Percentiles rank a stretch among this genome's conserved stretches.
Evolutionary conservation across 2,329 filamentous ascomycete species (phyloP).

Genomic region (Colletotrichum kahawae): DNA sequence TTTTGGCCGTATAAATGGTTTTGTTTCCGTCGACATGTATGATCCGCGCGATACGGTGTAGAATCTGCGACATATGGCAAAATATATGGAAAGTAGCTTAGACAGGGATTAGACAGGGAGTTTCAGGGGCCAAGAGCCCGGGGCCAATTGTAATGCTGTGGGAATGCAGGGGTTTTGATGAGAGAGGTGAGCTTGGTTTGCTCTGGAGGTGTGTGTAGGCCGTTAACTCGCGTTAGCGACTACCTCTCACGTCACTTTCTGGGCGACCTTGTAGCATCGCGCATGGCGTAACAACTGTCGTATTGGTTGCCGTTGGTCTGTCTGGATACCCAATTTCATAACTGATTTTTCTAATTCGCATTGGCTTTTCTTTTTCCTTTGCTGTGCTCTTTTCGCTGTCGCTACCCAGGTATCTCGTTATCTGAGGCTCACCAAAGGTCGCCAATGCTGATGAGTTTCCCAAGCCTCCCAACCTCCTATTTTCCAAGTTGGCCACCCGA

Average conservation of each 20-base stretch:
- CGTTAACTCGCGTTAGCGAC: conserved; percentile 30
- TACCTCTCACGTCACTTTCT: conserved; percentile 1
- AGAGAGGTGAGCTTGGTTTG: conserved; percentile 7
- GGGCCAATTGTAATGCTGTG: conserved; percentile 15
- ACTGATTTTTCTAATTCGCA: background rate
- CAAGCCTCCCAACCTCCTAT: conserved; percentile 22
- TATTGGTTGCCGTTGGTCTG: background rate
- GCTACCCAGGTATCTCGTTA: conserved; percentile 22
- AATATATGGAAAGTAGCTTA: conserved; percentile 8
- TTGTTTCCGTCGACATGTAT: background rate
- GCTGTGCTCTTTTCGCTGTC: background rate
- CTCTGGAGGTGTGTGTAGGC: conserved; percentile 18
- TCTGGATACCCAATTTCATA: conserved; percentile 14
- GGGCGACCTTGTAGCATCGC: background rate
- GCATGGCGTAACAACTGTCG: background rate
- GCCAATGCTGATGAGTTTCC: conserved; percentile 14
- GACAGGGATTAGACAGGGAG: conserved; percentile 20
- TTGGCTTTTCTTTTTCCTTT: background rate
- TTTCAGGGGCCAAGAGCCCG: conserved; percentile 9
- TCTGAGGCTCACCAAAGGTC: conserved; percentile 21
- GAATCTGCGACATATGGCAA: background rate
- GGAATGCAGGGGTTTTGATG: conserved; percentile 19
- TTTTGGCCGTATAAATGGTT: background rate
- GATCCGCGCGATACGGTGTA: background rate
- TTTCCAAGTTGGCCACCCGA: conserved; percentile 22